These are phyloP conservation scores for Gossypium arboreum DNA, from an alignment of 345 rosid genomes.

Conservation along the genomic window DNA sequence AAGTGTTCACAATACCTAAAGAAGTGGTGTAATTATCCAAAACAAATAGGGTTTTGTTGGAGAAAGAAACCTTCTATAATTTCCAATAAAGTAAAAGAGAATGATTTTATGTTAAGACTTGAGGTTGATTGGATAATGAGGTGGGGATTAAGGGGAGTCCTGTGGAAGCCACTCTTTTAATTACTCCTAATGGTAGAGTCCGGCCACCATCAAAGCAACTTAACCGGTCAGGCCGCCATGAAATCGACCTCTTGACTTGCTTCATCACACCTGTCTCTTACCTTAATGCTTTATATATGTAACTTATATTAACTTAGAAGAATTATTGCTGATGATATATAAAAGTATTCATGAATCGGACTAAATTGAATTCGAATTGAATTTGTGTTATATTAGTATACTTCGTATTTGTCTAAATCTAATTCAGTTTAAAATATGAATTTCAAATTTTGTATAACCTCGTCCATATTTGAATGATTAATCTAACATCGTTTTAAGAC, in stretches of 20 bases:
- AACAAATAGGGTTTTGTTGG: background rate
- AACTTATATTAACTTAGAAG: background rate
- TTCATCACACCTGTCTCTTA: background rate
- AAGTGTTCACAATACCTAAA: background rate
- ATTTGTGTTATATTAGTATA: too few species aligned
- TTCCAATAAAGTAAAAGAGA: background rate
- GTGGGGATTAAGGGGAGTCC: background rate
- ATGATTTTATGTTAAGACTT: slow-evolving; percentile 1
- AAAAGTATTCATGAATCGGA: background rate
- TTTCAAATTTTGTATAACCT: too few species aligned
- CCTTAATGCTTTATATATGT: background rate
- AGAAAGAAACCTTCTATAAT: background rate
- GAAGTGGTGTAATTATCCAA: background rate
- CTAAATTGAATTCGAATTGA: too few species aligned
- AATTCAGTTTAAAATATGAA: too few species aligned
- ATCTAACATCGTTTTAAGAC: too few species aligned
- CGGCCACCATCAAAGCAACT: background rate
- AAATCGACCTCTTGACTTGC: too few species aligned
- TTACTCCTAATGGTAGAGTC: background rate
- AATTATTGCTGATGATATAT: background rate
- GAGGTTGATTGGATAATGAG: background rate
- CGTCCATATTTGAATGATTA: too few species aligned
- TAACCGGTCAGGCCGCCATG: slow-evolving; percentile 6
- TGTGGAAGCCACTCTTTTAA: background rate
- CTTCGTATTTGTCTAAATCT: too few species aligned